phyloP scores from a whole-genome alignment of 169 alveolate species.

The Babesia divergens region DNA sequence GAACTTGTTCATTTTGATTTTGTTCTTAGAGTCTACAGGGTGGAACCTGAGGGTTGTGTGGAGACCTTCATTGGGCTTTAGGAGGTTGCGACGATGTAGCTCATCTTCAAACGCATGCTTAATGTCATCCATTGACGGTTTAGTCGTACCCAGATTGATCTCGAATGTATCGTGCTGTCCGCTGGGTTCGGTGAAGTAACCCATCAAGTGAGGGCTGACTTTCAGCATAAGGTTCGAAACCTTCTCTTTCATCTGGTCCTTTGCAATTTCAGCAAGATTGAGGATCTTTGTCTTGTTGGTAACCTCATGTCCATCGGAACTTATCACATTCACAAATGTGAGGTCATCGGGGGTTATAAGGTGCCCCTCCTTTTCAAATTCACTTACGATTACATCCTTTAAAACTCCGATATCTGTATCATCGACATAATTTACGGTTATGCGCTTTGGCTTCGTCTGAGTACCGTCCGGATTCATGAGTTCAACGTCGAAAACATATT shows the following conservation, averaged over 20 bases:
- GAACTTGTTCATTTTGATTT: slow-evolving; percentile 17
- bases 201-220: slow-evolving; percentile 47
- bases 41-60: slow-evolving; percentile 30
- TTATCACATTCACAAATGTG: slow-evolving; percentile 22
- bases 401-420: slow-evolving; percentile 13
- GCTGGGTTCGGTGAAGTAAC: slow-evolving; percentile 29
- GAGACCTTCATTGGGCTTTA: slow-evolving; percentile 40
- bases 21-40: slow-evolving; percentile 41
- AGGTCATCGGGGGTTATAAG: slow-evolving; percentile 49
- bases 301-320: slow-evolving; percentile 19
- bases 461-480: slow-evolving; percentile 57
- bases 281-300: slow-evolving; percentile 26
- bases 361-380: slow-evolving; percentile 48
- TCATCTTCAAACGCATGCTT: slow-evolving; percentile 39
- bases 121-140: slow-evolving; percentile 54
- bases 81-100: slow-evolving; percentile 38
- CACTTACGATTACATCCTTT: slow-evolving; percentile 45
- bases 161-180: slow-evolving; percentile 45
- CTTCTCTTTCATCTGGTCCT: slow-evolving; percentile 49
- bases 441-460: slow-evolving; percentile 1
- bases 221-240: slow-evolving; percentile 20
- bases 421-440: slow-evolving; percentile 42
- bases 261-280: slow-evolving; percentile 34
- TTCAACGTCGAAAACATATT: slow-evolving; percentile 36
- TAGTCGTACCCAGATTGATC: slow-evolving; percentile 30